Base-by-base conservation (phyloP, 2,329 filamentous ascomycete genomes). In the Escovopsis weberi region DNA sequence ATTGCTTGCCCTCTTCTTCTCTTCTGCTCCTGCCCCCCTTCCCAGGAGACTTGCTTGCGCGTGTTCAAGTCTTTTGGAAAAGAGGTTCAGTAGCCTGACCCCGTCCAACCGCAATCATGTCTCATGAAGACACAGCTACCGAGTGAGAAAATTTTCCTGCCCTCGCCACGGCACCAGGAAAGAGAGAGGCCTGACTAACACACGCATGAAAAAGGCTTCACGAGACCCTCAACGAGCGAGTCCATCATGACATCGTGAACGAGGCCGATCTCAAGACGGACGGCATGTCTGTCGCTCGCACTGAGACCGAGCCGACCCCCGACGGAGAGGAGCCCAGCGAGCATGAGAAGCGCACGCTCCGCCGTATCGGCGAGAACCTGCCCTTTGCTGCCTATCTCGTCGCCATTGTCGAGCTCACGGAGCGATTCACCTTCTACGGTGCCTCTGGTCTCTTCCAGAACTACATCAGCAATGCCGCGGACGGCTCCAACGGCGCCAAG, bases 361-460 rank as follows among this genome's bases (percentile, higher is more conserved):
- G 68, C 39, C 70, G 72, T 48, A 51, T 76, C 30, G 69, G 69
- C 34, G 72, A 75, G 56, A 69, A 66, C 46, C 59, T 76, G 39
- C 74, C 74, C 11, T 48, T 66, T 32, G 72, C 71, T 1, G 72
- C 72, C 41, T 75, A 69, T 60, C 60, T 76, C 41, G 71, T 77
- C 30, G 72, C 72, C 28, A 49, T 72, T 12, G 70, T 77, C 38
- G 74, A 76, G 51, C 57, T 75, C 35, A 62, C 58, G 2, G 74
- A 78, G 55, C 70, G 74, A 42, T 77, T 78, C 60, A 69, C 72
- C 44, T 75, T 70, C 62, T 75, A 74, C 47, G 70, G 70, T 47
- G 63, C 69, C 44, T 65, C 65, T 39, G 71, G 70, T 43, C 54
- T 72, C 33, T 74, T 74, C 56, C 70, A 74, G 49, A 75, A 75